phyloP scores from a whole-genome alignment of 2,329 filamentous ascomycete species.

The Hypomyces perniciosus region DNA sequence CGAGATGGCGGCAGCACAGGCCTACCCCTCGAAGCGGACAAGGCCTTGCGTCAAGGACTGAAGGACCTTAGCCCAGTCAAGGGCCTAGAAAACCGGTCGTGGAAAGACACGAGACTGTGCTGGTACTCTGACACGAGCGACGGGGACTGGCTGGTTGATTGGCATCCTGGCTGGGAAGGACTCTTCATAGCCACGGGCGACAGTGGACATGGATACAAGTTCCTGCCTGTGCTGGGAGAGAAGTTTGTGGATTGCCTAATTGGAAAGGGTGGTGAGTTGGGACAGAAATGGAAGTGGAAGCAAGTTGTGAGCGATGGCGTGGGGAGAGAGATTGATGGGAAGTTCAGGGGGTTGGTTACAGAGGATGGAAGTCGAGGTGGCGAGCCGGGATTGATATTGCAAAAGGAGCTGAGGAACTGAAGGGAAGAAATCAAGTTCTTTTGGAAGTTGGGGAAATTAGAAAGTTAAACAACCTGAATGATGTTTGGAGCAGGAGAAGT shows the following conservation, averaged over 20 bases:
- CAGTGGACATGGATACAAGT: slow-evolving; percentile 64
- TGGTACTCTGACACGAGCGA: slow-evolving; percentile 72
- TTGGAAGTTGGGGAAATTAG: too few species aligned
- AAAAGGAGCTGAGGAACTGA: slow-evolving; percentile 33
- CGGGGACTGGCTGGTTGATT: slow-evolving; percentile 65
- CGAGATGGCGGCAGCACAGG: slow-evolving; percentile 36
- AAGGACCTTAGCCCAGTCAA: slow-evolving; percentile 52
- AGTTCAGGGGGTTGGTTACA: slow-evolving; percentile 37
- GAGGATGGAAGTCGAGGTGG: slow-evolving; percentile 51
- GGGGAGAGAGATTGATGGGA: slow-evolving; percentile 29
- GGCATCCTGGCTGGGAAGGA: slow-evolving; percentile 55
- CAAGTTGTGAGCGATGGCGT: slow-evolving; percentile 37
- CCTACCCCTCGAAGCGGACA: slow-evolving; percentile 55
- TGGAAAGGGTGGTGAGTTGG: slow-evolving; percentile 44
- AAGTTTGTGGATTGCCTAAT: slow-evolving; percentile 53
- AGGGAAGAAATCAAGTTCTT: background rate
- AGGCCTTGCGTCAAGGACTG: slow-evolving; percentile 56
- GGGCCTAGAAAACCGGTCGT: slow-evolving; percentile 52
- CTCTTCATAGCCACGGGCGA: slow-evolving; percentile 58
- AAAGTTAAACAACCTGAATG: background rate
- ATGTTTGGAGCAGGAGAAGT: background rate
- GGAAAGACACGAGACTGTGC: slow-evolving; percentile 58
- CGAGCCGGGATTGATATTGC: slow-evolving; percentile 38
- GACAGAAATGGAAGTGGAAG: slow-evolving; percentile 59
- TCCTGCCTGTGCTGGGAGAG: slow-evolving; percentile 59